Evolutionary conservation across 2,329 filamentous ascomycete species (phyloP), one percentile per base, ranked within the genome.

Genomic region (Scedosporium aurantiacum): DNA sequence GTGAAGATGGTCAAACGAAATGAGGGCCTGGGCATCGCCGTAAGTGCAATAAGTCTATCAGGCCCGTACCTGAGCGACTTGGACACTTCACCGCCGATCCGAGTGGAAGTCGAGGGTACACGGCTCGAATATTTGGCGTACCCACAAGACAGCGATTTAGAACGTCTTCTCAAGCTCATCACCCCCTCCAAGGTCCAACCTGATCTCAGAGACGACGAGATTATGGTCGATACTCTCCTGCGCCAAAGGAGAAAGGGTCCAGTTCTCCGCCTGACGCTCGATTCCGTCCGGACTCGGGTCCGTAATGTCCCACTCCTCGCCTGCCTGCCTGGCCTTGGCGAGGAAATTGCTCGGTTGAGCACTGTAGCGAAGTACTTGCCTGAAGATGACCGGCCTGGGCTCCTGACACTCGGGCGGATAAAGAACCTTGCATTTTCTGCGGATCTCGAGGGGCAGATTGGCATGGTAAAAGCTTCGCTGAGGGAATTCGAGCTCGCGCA

Each of bases 301-400:
- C 78, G 79, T 6, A 84, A 86, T 63, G 73, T 90, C 45, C 77
- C 82, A 10, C 84, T 88, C 65, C 75, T 96, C 16, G 78, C 82
- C 8, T 82, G 83, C 50, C 77, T 99, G 14, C 83, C 87, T 6
- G 80, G 81, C 10, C 80, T 99, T 7, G 87, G 83, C 0, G 86
- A 89, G 65, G 94, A 99, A 68, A 72, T 97, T 57, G 81, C 87
- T 5, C 90, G 89, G 66, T 78, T 99, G 4, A 90, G 91, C 0
- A 92, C 86, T 0, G 91, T 99, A 27, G 84, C 93, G 5, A 97
- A 97, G 70, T 97, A 97, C 70, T 79, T 99, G 2, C 93, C 94
- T 0, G 93, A 99, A 67, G 94, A 99, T 72, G 93, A 99, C 67
- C 84, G 92, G 1, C 94, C 94, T 2, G 94, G 94, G 0, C 78